phyloP scores from a whole-genome alignment of 2,329 filamentous ascomycete species.

The Cordyceps farinosa region DNA sequence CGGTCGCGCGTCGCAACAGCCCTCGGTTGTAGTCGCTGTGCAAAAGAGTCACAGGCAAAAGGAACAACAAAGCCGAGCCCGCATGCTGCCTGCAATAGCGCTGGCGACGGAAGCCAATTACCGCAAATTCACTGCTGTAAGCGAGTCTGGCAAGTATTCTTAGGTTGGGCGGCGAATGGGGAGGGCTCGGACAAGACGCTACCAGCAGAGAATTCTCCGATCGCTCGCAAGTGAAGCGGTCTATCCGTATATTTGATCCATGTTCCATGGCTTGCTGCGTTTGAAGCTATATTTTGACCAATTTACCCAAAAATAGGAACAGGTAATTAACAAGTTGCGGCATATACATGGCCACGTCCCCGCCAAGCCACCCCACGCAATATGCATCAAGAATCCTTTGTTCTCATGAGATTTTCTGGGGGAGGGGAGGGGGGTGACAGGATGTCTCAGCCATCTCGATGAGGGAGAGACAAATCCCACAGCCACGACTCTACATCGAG shows the following conservation, averaged over 20 bases:
- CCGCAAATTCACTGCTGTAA: not conserved
- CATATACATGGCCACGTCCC: not conserved
- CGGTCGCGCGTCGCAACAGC: not conserved
- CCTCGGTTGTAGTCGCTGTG: not conserved
- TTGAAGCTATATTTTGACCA: not conserved
- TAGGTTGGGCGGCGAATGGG: not conserved
- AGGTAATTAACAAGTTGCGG: not conserved
- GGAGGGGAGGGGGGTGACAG: too few species aligned
- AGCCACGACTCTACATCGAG: not conserved
- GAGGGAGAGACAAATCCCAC: not conserved
- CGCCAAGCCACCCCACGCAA: not conserved
- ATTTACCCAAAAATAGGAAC: not conserved
- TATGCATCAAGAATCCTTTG: not conserved
- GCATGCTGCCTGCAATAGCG: not conserved
- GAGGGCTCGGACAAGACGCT: too few species aligned
- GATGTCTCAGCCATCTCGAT: conserved; percentile 2
- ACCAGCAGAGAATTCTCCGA: not conserved
- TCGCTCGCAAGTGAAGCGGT: not conserved
- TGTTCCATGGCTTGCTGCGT: not conserved
- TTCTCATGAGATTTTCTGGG: not conserved
- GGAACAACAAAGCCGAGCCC: not conserved
- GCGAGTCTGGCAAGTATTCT: not conserved
- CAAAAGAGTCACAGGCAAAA: not conserved
- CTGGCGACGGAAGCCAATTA: not conserved
- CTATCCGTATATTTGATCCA: not conserved